These are phyloP conservation scores for Cladophialophora chaetospira DNA, from an alignment of 2,329 filamentous ascomycete genomes.

Conservation along the genomic window DNA sequence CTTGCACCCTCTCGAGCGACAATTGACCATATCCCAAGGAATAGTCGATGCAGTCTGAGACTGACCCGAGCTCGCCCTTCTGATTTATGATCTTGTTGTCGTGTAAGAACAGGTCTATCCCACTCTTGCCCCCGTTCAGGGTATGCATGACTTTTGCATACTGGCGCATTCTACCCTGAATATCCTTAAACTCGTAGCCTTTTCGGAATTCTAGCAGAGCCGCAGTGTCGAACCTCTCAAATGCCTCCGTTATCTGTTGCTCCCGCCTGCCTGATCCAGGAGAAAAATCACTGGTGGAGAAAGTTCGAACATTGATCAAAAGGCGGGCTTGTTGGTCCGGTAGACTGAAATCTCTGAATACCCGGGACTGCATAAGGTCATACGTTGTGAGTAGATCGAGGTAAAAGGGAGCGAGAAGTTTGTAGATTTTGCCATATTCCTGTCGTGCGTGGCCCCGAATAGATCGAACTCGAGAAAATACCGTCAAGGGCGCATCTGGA, in stretches of 20 bases:
- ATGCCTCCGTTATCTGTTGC: constrained; percentile 72
- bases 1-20: constrained; percentile 74
- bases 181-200: constrained; percentile 84
- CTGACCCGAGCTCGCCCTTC: constrained; percentile 68
- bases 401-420: constrained; percentile 86
- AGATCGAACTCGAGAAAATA: constrained; percentile 72
- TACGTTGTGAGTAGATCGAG: constrained; percentile 72
- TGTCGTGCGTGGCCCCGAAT: constrained; percentile 81
- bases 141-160: constrained; percentile 84
- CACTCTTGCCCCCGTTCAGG: constrained; percentile 77
- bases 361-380: constrained; percentile 66
- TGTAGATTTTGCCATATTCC: constrained; percentile 89
- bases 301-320: constrained; percentile 75
- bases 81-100: constrained; percentile 83
- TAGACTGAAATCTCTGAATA: constrained; percentile 85
- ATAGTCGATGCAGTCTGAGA: constrained; percentile 78
- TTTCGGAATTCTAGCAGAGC: constrained; percentile 90
- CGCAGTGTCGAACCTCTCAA: constrained; percentile 83
- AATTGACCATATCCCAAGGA: constrained; percentile 62
- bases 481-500: constrained; percentile 65
- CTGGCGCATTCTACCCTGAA: constrained; percentile 82
- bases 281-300: constrained; percentile 78
- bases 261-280: constrained; percentile 71
- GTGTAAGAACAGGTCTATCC: constrained; percentile 81
- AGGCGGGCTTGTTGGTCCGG: constrained; percentile 90